Base-by-base conservation (phyloP, 768 basidiomycete species). In the Podaxis carcinomalis region DNA sequence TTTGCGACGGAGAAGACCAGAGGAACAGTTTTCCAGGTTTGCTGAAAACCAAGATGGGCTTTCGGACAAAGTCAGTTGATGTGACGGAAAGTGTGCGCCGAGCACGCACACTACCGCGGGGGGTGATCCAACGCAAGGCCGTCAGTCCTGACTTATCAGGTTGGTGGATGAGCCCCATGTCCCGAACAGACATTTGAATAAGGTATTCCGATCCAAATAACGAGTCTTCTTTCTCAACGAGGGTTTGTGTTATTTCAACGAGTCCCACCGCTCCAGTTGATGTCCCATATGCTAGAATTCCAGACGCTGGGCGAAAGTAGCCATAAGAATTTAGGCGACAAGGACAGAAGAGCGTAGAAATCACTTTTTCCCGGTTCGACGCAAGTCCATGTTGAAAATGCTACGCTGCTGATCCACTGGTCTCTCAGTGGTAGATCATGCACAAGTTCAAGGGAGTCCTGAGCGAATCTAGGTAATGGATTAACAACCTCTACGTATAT, bases 391-490 rank as follows among this genome's bases (percentile, higher is more conserved):
- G 77, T 68, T 4, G 87, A 83, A 74, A 86, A 85, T 0, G 84
- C 77, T 14, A 88, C 66, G 63, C 84, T 79, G 3, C 81, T 85
- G 9, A 92, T 74, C 90, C 90, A 92, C 50, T 77, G 76, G 25
- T 87, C 77, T 35, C 79, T 68, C 11, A 89, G 74, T 3, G 70
- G 63, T 16, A 84, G 60, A 6, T 77, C 76, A 32, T 73, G 68
- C 4, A 83, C 68, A 10, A 63, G 21, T 16, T 61, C 51, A 25
- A 61, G 35, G 2, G 52, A 47, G 19, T 9, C 36, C 9, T 36
- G 19, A 6, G 50, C 28, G 40, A 37, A 61, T 40, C 59, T 61
- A 19, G 27, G 11, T 4, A 6, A 35, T 9, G 11, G 13, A 11
- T 37, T 6, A 40, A 14, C 36, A 37, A 21, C 2, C 16, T 6